Base-by-base conservation (phyloP, 2,329 filamentous ascomycete species). In the Alternaria viburni region DNA sequence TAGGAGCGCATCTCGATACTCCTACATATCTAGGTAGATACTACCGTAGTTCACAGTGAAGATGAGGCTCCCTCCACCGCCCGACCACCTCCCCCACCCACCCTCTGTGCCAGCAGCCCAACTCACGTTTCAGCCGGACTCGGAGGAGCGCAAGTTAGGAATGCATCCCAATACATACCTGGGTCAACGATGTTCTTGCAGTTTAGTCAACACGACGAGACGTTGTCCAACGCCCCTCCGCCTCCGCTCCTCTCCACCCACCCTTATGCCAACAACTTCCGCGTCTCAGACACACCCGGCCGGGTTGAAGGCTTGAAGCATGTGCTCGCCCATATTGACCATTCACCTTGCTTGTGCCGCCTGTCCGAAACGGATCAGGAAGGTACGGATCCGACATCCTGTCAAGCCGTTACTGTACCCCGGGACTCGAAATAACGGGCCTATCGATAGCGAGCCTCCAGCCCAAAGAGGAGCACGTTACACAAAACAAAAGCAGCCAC, bases 401-500 rank as follows among this genome's bases (percentile, higher is more conserved):
- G 41, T 19, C 36, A 21, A 45, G 54, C 58, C 12, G 25, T 41
- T 49, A 12, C 8, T 56, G 25, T 57, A 30, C 52, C n/a, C 41
- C 43, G 5, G 23, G 26, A 56, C 44, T 49, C 43, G 57, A 43
- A 17, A 30, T 32, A 17, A 32, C 19, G 21, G 23, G 9, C 26
- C 50, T 59, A 62, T 54, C 49, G 56, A 58, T 59, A 58, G 30
- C 25, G 15, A 25, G 4, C 47, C 5, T 41, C 41, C 47, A 12
- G 3, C 23, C 36, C 28, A 44, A 46, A 19, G 5, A n/a, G 21
- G 47, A n/a, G 15, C 32, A 45, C 13, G 19, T 44, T 15, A 26
- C 13, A 45, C 46, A 59, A 36, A 43, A 25, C 46, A 28, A 30
- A 57, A 25, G 58, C 54, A 61, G 63, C 54, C 64, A 68, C 60